Evolutionary conservation across 306 rosid genomes (phyloP), one percentile per base, ranked within the genome.

Genomic region (cucumber (Cucumis sativus)): DNA sequence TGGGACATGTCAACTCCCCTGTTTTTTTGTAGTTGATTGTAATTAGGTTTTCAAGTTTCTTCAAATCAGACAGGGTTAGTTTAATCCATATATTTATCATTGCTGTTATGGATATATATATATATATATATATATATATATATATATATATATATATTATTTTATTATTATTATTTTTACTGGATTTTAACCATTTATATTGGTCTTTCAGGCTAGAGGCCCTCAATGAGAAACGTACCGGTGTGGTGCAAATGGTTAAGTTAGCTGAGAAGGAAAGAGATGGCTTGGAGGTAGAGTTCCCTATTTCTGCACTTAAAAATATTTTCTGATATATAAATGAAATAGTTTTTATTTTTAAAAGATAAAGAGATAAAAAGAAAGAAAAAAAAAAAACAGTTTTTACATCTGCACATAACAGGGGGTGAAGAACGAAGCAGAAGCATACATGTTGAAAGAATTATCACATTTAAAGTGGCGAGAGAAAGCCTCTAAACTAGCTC

Each of bases 241-340:
- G 99, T 40, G 97, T 90, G 82, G 97, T 92, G 69, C 97, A 95
- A 86, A 95, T 95, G 97, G 99, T 95, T 75, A 95, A 92, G 91
- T 87, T 95, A 78, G 91, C 99, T 14, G 99, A 92, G 88, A 95
- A 92, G 86, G 97, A 95, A 87, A 95, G 93, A 84, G 96, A 95
- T 79, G 78, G 90, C 77, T 86, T 92, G 86, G 99, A 95, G 97
- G 99, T 84, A 85, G 12, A 85, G 80, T 80, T 60, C 78, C 59
- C 28, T 83, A 69, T 58, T 78, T 79, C 60, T 37, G 11, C 23
- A 74, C 71, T 76, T 23, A 43, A 39, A 20, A 51, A 58, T 64
- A 62, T 76, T 45, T 74, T 37, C 39, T 49, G 47, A 8, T 47
- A 76, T 57, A 41, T 59, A 37, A 76, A 59, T 25, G 40, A 59